These are phyloP conservation scores for Pichia cactophila DNA, from an alignment of 1,139 yeast genomes.

Conservation along the genomic window DNA sequence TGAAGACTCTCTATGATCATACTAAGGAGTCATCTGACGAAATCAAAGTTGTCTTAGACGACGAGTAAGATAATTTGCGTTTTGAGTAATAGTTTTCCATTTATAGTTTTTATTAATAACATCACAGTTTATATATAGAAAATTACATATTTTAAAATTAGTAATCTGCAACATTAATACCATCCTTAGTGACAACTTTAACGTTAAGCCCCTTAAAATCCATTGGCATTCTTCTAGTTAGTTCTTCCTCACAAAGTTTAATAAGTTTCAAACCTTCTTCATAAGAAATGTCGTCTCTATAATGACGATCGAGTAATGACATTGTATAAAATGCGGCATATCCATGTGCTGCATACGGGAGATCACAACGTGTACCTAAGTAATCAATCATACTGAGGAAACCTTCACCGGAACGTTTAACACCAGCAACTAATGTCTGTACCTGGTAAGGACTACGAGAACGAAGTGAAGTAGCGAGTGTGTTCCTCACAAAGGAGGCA, in stretches of 20 bases:
- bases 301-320: constrained; percentile 86
- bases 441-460: constrained; percentile 94
- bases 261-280: constrained; percentile 78
- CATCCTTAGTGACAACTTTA: constrained; percentile 71
- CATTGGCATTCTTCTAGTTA: constrained; percentile 84
- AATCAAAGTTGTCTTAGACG: background rate
- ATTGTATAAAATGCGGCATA: constrained; percentile 92
- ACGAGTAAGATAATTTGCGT: background rate
- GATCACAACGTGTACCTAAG: constrained; percentile 80
- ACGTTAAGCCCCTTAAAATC: constrained; percentile 80
- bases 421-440: constrained; percentile 81
- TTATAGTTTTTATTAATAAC: background rate
- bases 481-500: constrained; percentile 82
- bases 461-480: constrained; percentile 80
- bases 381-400: constrained; percentile 87
- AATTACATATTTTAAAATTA: background rate
- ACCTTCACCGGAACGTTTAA: constrained; percentile 54
- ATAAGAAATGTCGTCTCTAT: constrained; percentile 64
- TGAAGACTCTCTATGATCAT: background rate
- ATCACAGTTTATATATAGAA: background rate
- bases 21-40: background rate
- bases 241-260: constrained; percentile 67
- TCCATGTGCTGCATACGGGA: constrained; percentile 96
- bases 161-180: constrained; percentile 47
- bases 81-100: background rate